Conservation (phyloP, 305 asterid species). For the Fraxinus xanthoxyloides region DNA sequence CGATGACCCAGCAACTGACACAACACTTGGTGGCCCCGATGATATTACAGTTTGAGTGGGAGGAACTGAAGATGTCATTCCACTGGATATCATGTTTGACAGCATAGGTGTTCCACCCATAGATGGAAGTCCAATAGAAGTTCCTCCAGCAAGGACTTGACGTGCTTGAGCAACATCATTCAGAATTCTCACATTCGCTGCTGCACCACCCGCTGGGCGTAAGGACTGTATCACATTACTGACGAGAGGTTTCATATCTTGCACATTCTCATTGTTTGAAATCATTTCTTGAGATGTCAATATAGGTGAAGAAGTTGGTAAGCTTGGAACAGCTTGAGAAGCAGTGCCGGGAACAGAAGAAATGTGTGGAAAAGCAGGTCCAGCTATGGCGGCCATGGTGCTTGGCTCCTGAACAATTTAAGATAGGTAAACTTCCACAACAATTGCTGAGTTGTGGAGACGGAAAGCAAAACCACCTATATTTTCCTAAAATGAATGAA, state of each 20-base stretch:
- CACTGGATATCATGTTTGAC: slow-evolving; percentile 88
- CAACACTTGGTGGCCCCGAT: slow-evolving; percentile 56
- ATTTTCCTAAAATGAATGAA: slow-evolving; percentile 12
- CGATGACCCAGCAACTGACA: slow-evolving; percentile 57
- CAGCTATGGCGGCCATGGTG: slow-evolving; percentile 54
- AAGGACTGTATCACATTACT: slow-evolving; percentile 46
- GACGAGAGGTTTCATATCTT: slow-evolving; percentile 72
- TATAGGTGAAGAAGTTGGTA: slow-evolving; percentile 84
- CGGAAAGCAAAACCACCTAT: not conserved
- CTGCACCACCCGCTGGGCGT: slow-evolving; percentile 75
- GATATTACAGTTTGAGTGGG: slow-evolving; percentile 63
- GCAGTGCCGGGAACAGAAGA: slow-evolving; percentile 69
- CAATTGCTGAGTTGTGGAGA: not conserved
- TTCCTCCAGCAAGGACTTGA: slow-evolving; percentile 76
- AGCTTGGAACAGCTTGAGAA: slow-evolving; percentile 56
- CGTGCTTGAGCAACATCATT: slow-evolving; percentile 92
- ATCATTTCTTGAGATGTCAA: slow-evolving; percentile 72
- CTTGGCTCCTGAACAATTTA: slow-evolving; percentile 68
- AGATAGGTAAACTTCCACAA: not conserved
- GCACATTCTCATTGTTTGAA: slow-evolving; percentile 54
- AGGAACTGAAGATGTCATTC: slow-evolving; percentile 73
- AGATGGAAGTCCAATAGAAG: slow-evolving; percentile 72
- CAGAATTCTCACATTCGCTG: slow-evolving; percentile 83
- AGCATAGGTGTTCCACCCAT: slow-evolving; percentile 86
- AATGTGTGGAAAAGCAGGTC: slow-evolving; percentile 65